Base-by-base conservation (phyloP, 371 early-diverging fungal species). In the Funneliformis caledonium region DNA sequence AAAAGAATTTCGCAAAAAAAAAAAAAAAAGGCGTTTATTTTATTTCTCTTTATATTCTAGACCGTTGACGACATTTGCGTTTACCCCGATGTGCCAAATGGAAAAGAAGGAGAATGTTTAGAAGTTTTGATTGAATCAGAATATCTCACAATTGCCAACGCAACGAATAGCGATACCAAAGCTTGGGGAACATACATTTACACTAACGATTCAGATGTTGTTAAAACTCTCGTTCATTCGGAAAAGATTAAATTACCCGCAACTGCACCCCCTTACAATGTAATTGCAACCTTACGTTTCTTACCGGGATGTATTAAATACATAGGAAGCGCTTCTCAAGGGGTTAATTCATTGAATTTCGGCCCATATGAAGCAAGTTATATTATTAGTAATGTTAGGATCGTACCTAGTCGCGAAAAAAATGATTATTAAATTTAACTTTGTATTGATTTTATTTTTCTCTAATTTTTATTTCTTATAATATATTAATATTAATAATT, bases 191-290 rank as follows among this genome's bases (percentile, higher is more conserved):
- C 77, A 1, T 47, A 11, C 19, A 4, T 64, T 64, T 64, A 65
- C 47, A 77, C 77, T 26, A 65, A 77, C 33, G 77, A 77, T 65
- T 77, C 77, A 7, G 77, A 77, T 43, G 14, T 77, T 37, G 7
- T 77, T 10, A 77, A 77, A 47, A 65, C 26, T 31, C 48, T 77
- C 2, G 64, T 26, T 50, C 65, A 77, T 11, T n/a, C 65, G 22
- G 77, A 64, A 61, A 77, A 77, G 26, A n/a, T 77, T 10, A 26
- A 50, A 12, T 43, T 77, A 61, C 10, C 45, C 64, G 64, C 64
- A 26, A 5, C 14, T 45, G 65, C 77, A 7, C 77, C 77, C 5
- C 4, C 6, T 5, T 77, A 64, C 43, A 77, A 77, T 45, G 22
- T 77, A 16, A 48, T 77, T 14, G 77, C 16, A 8, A n/a, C 48